Evolutionary conservation across 2,329 filamentous ascomycete genomes (phyloP).

Genomic region (Colletotrichum sp.): DNA sequence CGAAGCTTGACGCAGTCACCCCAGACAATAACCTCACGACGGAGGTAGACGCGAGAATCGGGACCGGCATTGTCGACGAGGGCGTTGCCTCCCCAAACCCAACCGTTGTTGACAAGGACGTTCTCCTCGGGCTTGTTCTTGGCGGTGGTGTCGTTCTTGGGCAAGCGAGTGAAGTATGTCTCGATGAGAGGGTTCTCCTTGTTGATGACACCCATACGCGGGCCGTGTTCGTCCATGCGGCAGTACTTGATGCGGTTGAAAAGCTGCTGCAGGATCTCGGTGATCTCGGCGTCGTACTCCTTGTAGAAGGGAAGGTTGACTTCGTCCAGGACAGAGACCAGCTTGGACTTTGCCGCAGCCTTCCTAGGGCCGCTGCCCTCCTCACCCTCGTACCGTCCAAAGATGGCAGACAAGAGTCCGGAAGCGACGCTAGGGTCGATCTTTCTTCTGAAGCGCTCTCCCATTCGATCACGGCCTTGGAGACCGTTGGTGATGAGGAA

Average conservation of each 20-base stretch:
- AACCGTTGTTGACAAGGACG: conserved; percentile 92
- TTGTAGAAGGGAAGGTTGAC: conserved; percentile 88
- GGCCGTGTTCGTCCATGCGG: conserved; percentile 89
- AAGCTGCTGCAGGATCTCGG: conserved; percentile 86
- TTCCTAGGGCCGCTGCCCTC: conserved; percentile 51
- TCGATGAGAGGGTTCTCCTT: conserved; percentile 84
- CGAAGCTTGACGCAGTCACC: conserved; percentile 97
- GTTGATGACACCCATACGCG: conserved; percentile 82
- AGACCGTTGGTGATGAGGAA: conserved; percentile 75
- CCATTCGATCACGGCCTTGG: conserved; percentile 73
- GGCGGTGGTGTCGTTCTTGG: conserved; percentile 77
- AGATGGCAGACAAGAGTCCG: conserved; percentile 68
- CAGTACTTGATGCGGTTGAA: conserved; percentile 96
- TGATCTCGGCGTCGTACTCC: conserved; percentile 86
- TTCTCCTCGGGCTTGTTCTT: conserved; percentile 79
- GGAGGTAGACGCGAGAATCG: conserved; percentile 89
- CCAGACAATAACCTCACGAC: conserved; percentile 96
- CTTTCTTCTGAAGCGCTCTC: conserved; percentile 77
- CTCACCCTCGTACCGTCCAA: conserved; percentile 70
- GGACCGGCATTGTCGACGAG: conserved; percentile 93
- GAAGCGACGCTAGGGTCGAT: conserved; percentile 75
- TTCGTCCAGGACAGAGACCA: conserved; percentile 75
- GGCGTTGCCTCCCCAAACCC: conserved; percentile 98
- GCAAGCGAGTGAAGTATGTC: conserved; percentile 91
- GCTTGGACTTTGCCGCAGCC: conserved; percentile 57